Conservation (phyloP, 441 rosid species). For the Syzygium syzygioides region DNA sequence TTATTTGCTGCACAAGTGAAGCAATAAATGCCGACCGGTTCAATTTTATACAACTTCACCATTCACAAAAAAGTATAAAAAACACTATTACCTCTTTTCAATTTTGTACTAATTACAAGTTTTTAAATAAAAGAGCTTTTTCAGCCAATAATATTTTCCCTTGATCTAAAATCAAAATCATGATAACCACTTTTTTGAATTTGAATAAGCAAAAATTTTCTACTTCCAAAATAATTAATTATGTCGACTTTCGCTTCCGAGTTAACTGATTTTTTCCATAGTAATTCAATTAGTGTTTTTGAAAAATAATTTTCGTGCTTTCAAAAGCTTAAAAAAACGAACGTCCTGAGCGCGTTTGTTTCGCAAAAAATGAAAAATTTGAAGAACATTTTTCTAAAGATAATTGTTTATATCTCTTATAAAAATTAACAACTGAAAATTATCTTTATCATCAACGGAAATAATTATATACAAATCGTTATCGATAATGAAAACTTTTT, state of each 20-base stretch:
- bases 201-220: not conserved
- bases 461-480: not conserved
- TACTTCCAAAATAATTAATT: not conserved
- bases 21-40: too few species aligned
- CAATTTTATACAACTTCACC: not conserved
- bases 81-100: not conserved
- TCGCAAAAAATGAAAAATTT: fast-evolving
- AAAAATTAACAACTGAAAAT: fast-evolving
- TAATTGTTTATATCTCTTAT: fast-evolving
- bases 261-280: not conserved
- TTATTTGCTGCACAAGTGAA: too few species aligned
- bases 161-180: not conserved
- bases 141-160: not conserved
- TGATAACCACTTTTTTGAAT: not conserved
- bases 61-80: not conserved
- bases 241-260: fast-evolving
- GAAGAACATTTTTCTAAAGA: fast-evolving
- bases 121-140: not conserved
- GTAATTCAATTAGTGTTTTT: not conserved
- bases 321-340: not conserved
- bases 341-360: fast-evolving
- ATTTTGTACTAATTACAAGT: not conserved
- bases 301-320: not conserved
- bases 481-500: fast-evolving
- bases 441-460: not conserved